Base-by-base conservation (phyloP, 352 stramenopile genomes). In the Globisporangium irregulare region DNA sequence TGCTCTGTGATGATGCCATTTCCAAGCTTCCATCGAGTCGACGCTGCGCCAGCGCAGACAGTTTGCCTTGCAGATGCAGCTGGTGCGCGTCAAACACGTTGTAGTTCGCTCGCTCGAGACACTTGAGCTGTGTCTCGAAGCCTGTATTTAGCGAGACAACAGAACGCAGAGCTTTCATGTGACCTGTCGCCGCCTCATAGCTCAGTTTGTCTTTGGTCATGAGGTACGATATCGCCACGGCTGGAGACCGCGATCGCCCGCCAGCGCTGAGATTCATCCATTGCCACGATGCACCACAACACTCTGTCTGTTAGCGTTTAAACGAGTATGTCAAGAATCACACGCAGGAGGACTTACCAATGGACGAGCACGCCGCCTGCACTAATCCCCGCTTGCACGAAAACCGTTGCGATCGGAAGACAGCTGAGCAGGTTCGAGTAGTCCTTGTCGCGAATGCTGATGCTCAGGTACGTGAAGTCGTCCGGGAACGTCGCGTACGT, bases 381-480 rank as follows among this genome's bases (percentile, higher is more conserved):
- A 12, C 79, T 68, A 2, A 96, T 64, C 0, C 79, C 91, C 29
- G 80, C 77, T 43, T 94, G 78, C 25, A 98, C 84, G 67, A 98
- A 98, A 1, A 96, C 71, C 7, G 81, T 79, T 2, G 86, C 80
- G 29, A 91, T 64, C 0, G 89, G 89, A 2, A 98, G 73, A 43
- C 82, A 94, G 68, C 89, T 95, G 15, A 98, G 78, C 66, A 98
- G 67, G 58, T 97, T 95, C 2, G 92, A 75, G 62, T 95, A 87
- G 62, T 97, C 90, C 64, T 97, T 97, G 74, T 98, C 92, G 27
- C 92, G 82, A 29, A 98, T 82, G 62, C 82, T 86, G n/a, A 97
- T 70, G 66, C 85, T 96, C 48, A 97, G 73, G 76, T 98, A 98
- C 22, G 84, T 94, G 62, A 97, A 97, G 24, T 87, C 73, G 10